These are phyloP conservation scores for Mortierella alpina DNA, from an alignment of 192 early-diverging fungal genomes.

Conservation along the genomic window DNA sequence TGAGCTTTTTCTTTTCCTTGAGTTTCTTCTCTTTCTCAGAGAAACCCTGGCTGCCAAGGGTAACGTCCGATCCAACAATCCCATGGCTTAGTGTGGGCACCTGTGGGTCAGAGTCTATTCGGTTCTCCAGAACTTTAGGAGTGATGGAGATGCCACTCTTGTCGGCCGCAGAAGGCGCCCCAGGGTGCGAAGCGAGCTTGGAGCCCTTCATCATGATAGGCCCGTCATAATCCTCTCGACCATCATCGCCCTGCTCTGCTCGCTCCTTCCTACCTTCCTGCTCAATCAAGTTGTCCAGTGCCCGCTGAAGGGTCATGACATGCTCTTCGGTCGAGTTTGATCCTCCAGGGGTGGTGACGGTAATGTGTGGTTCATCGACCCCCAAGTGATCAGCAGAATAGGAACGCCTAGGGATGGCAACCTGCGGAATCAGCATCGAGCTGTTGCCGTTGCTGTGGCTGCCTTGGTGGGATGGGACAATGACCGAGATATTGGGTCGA, in stretches of 20 bases:
- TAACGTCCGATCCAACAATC: slow-evolving; percentile 5
- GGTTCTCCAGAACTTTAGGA: slow-evolving; percentile 31
- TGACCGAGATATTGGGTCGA: slow-evolving; percentile 23
- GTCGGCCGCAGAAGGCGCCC: neutral
- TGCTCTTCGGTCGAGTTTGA: slow-evolving; percentile 43
- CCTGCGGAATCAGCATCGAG: neutral
- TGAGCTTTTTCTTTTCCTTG: slow-evolving; percentile 10
- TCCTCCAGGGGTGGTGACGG: slow-evolving; percentile 42
- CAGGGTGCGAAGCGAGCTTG: slow-evolving; percentile 4
- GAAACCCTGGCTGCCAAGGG: neutral
- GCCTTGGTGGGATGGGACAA: slow-evolving; percentile 10
- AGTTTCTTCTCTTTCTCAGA: neutral
- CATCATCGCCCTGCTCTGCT: slow-evolving; percentile 9
- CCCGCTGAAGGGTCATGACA: slow-evolving; percentile 31
- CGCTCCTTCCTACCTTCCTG: slow-evolving; percentile 9
- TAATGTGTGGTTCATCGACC: slow-evolving; percentile 39
- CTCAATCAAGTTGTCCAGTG: slow-evolving; percentile 34
- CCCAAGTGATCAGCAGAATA: slow-evolving; percentile 39
- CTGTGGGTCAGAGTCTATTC: slow-evolving; percentile 16
- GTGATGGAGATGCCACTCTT: slow-evolving; percentile 27
- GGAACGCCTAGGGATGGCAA: slow-evolving; percentile 19
- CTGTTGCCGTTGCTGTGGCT: neutral
- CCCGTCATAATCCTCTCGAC: slow-evolving; percentile 16
- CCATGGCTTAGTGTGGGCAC: slow-evolving; percentile 5
- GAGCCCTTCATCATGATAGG: slow-evolving; percentile 27